Base-by-base conservation (phyloP, 2,329 filamentous ascomycete genomes). In the Botryotinia narcissicola region DNA sequence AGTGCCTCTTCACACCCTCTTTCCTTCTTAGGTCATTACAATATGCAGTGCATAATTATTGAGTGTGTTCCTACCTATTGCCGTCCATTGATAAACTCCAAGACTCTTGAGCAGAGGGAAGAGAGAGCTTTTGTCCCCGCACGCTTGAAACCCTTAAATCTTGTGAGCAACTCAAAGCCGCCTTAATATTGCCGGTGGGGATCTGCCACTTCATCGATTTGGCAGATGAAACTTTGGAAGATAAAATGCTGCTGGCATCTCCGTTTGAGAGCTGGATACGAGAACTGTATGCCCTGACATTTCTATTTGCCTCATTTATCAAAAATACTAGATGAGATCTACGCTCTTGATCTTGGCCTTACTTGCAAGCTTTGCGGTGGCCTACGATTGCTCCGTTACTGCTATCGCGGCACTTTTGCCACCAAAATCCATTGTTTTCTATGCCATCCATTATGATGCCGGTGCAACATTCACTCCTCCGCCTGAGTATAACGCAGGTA, bases 21-120 rank as follows among this genome's bases (percentile, higher is more conserved):
- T 64, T 16, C 10, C n/a, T 14, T 61, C 4, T 61, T 16, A 16
- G 22, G 35, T 14, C 32, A 7, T 40, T 37, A 8, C 18, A 37
- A 14, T 25, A 25, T 37, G 20, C 35, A 12, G 32, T 35, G 57
- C 5, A 72, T 72, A 9, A 71, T 75, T 37, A 32, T 61, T 10
- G 54, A 75, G 37, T 22, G 25, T 51, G 22, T n/a, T 57, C 14
- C 4, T 54, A 7, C 2, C 7, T 20, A 51, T 22, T 29, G 8
- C 10, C 14, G 4, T 37, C 35, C n/a, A 42, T 2, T 35, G 5
- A 57, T 69, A 29, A 8, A 8, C 14, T 42, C 8, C 16, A 22
- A 73, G 70, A 51, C 81, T 0, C 77, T 60, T n/a, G 48, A 20
- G 29, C 16, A 60, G 9, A 60, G 32, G 22, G 9, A 37, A 35